Evolutionary conservation across 768 basidiomycete species (phyloP).

Genomic region (Calvatia gigantea): DNA sequence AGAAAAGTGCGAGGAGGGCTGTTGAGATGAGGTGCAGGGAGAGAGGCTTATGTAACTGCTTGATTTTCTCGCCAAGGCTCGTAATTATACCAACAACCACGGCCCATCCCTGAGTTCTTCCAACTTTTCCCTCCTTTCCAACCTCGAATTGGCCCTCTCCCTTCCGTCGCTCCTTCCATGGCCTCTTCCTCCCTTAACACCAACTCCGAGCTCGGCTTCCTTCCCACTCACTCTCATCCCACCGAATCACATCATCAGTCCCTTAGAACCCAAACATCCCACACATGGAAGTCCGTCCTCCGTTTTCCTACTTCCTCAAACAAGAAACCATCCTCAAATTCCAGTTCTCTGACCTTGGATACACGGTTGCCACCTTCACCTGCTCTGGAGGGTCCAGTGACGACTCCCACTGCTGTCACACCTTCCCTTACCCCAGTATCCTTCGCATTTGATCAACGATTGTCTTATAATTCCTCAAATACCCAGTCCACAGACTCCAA

Average conservation of each 20-base stretch:
- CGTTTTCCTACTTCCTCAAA: conserved; percentile 62
- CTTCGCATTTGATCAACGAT: conserved; percentile 58
- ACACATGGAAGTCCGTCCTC: conserved; percentile 72
- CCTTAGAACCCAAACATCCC: conserved; percentile 28
- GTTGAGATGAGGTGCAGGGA: conserved; percentile 3
- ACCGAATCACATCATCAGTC: conserved; percentile 24
- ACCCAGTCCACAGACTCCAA: conserved; percentile 74
- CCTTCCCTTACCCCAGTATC: conserved; percentile 53
- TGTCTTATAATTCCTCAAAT: conserved; percentile 76
- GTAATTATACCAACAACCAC: conserved; percentile 21
- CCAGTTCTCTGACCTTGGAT: conserved; percentile 48
- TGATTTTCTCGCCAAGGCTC: conserved; percentile 22
- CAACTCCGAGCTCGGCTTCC: conserved; percentile 19
- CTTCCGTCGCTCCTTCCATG: conserved; percentile 19
- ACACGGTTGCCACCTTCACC: conserved; percentile 35
- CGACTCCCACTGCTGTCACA: conserved; percentile 41
- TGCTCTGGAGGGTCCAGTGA: conserved; percentile 27
- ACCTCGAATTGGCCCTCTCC: conserved; percentile 13
- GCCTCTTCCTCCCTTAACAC: conserved; percentile 21
- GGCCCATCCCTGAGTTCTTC: conserved; percentile 20
- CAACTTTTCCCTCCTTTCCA: conserved; percentile 16
- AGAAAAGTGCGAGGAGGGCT: too few species aligned
- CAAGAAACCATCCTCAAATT: conserved; percentile 47
- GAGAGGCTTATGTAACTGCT: conserved; percentile 25
- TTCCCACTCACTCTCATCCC: conserved; percentile 17